A percentile compares a stretch with the other conserved stretches of the same genome.
These are phyloP conservation scores for Antitrichia curtipendula DNA, from an alignment of 225 moss, liverwort and hornwort genomes.

Conservation along the genomic window DNA sequence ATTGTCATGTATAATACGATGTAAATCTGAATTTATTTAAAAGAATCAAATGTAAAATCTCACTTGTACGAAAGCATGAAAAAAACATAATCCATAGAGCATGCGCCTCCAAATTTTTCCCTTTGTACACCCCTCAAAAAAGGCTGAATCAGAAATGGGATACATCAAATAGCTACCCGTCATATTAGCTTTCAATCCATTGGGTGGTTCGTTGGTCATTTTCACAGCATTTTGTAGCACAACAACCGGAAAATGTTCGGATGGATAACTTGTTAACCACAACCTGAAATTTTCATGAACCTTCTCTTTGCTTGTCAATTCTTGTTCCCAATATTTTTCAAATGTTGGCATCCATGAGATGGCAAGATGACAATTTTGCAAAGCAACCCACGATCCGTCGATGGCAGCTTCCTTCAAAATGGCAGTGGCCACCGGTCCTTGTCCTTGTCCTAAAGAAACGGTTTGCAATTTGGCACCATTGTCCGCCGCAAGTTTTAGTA, in stretches of 20 bases:
- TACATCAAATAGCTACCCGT: constrained; percentile 71
- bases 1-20: too few species aligned
- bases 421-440: constrained; percentile 59
- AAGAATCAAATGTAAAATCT: neutral
- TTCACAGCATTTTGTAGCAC: constrained; percentile 77
- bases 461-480: constrained; percentile 66
- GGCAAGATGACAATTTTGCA: constrained; percentile 79
- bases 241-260: constrained; percentile 56
- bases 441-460: constrained; percentile 68
- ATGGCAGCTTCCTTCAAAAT: constrained; percentile 31
- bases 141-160: constrained; percentile 50
- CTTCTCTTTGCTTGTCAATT: constrained; percentile 51
- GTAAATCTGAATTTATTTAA: too few species aligned
- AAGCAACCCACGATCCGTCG: constrained; percentile 78
- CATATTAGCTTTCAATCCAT: constrained; percentile 78
- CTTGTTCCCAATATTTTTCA: constrained; percentile 80
- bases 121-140: constrained; percentile 53
- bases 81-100: constrained; percentile 77
- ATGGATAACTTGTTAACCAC: constrained; percentile 86
- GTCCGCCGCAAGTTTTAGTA: constrained; percentile 45
- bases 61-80: constrained; percentile 79
- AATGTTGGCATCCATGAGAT: constrained; percentile 88
- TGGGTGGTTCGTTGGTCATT: constrained; percentile 82
- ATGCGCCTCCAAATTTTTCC: constrained; percentile 53
- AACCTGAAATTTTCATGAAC: constrained; percentile 49